Conservation (phyloP, 2,329 filamentous ascomycete species). For the Sordariomycetes sp. region DNA sequence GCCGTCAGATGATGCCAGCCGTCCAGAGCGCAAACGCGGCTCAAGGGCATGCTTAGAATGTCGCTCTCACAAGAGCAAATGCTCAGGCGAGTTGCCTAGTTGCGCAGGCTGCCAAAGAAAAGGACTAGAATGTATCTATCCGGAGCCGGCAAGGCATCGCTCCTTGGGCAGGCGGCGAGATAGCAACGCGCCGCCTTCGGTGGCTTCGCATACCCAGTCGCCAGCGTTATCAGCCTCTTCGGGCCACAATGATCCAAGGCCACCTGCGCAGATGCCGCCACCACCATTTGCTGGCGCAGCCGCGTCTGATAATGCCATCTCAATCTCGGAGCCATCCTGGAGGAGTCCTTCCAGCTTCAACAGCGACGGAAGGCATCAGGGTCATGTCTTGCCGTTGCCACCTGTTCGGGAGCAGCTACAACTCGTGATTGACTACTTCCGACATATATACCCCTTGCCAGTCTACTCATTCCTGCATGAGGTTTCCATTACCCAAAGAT, state of each 20-base stretch:
- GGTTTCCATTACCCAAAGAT: slow-evolving; percentile 39
- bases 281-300: background rate
- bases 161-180: background rate
- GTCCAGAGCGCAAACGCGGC: slow-evolving; percentile 30
- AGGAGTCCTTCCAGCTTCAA: background rate
- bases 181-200: background rate
- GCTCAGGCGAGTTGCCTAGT: slow-evolving; percentile 31
- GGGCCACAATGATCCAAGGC: too few species aligned
- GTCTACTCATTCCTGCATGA: slow-evolving; percentile 30
- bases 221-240: too few species aligned
- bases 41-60: slow-evolving; percentile 33
- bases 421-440: slow-evolving; percentile 13
- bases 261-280: too few species aligned
- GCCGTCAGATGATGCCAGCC: slow-evolving; percentile 23
- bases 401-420: slow-evolving; percentile 8
- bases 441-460: slow-evolving; percentile 12
- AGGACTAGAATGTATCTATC: slow-evolving; percentile 14
- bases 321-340: slow-evolving; percentile 1
- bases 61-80: slow-evolving; percentile 33
- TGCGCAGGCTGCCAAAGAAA: slow-evolving; percentile 4
- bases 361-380: background rate
- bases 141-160: slow-evolving; percentile 1
- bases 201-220: too few species aligned
- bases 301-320: background rate
- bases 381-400: slow-evolving; percentile 4